Percentiles rank a stretch among this genome's conserved stretches.
Evolutionary conservation across 192 early-diverging fungal species (phyloP).

Genomic region (Linnemannia elongata): DNA sequence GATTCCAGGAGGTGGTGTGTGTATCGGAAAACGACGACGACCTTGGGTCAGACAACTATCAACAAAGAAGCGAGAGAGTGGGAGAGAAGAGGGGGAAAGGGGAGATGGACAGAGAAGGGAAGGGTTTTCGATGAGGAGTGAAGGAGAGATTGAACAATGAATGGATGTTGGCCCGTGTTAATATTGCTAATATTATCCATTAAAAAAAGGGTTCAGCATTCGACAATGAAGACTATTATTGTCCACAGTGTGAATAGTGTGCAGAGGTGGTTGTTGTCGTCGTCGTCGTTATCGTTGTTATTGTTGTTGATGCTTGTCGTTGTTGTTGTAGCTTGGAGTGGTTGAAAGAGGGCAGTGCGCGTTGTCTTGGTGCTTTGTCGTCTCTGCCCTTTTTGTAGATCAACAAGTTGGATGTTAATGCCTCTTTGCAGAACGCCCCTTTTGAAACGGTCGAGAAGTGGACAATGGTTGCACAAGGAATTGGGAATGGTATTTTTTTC

Average conservation of each 20-base stretch:
- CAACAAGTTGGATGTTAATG: not conserved
- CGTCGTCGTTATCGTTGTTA: not conserved
- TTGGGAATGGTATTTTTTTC: not conserved
- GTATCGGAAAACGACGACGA: not conserved
- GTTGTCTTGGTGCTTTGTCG: not conserved
- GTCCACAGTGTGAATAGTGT: not conserved
- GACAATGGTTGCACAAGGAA: not conserved
- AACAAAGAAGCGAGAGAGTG: not conserved
- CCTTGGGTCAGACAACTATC: not conserved
- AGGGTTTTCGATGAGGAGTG: not conserved
- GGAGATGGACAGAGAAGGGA: not conserved
- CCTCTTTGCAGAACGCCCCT: not conserved
- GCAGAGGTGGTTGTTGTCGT: not conserved
- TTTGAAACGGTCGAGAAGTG: constrained; percentile 5
- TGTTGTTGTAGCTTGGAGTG: too few relatives aligned
- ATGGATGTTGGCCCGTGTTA: not conserved
- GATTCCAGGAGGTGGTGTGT: not conserved
- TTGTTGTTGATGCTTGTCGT: not conserved
- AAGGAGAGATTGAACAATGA: not conserved
- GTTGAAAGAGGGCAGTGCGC: not conserved
- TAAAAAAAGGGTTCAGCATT: not conserved
- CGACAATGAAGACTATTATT: not conserved
- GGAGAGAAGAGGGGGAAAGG: not conserved
- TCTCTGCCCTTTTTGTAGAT: not conserved
- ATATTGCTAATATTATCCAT: not conserved